These are phyloP conservation scores for Phellopilus nigrolimitatus DNA, from an alignment of 1,284 basidiomycete genomes.

Conservation along the genomic window DNA sequence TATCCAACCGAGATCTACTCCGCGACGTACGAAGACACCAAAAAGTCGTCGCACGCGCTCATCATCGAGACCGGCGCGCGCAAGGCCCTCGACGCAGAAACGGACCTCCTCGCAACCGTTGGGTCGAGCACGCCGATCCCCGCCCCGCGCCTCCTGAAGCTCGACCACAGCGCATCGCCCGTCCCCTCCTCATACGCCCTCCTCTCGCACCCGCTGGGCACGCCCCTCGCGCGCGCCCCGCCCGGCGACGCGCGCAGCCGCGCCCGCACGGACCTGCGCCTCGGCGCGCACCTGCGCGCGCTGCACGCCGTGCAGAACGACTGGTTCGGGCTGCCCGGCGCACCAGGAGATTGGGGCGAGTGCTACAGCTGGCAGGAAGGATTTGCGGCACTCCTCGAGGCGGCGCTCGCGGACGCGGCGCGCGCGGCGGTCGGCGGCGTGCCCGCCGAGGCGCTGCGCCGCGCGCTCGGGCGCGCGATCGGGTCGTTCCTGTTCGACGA, in stretches of 20 bases:
- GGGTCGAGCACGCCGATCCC: constrained; percentile 37
- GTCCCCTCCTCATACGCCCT: constrained; percentile 40
- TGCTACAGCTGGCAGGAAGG: constrained; percentile 69
- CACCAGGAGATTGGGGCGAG: constrained; percentile 31
- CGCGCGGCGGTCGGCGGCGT: constrained; percentile 26
- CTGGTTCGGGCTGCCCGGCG: constrained; percentile 56
- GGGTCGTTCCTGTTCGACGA: constrained; percentile 71
- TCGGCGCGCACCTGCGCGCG: constrained; percentile 53
- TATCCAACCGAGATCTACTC: background rate
- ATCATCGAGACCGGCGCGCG: background rate
- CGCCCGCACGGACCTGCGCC: constrained; percentile 38
- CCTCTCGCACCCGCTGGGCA: constrained; percentile 33
- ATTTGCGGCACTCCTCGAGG: constrained; percentile 55
- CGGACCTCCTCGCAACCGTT: background rate
- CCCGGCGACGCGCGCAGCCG: constrained; percentile 21
- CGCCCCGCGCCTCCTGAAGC: constrained; percentile 31
- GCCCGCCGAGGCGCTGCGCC: constrained; percentile 43
- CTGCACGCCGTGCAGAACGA: constrained; percentile 64
- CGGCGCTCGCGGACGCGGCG: constrained; percentile 37
- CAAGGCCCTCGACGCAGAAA: background rate
- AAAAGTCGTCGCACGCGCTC: background rate
- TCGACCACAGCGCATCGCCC: constrained; percentile 34
- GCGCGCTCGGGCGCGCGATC: constrained; percentile 58
- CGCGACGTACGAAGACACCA: background rate
- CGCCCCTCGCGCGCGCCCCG: constrained; percentile 32